A percentile compares a stretch with the other conserved stretches of the same genome.
Evolutionary conservation across 768 basidiomycete genomes (phyloP).

Genomic region (Podaxis rugospora): DNA sequence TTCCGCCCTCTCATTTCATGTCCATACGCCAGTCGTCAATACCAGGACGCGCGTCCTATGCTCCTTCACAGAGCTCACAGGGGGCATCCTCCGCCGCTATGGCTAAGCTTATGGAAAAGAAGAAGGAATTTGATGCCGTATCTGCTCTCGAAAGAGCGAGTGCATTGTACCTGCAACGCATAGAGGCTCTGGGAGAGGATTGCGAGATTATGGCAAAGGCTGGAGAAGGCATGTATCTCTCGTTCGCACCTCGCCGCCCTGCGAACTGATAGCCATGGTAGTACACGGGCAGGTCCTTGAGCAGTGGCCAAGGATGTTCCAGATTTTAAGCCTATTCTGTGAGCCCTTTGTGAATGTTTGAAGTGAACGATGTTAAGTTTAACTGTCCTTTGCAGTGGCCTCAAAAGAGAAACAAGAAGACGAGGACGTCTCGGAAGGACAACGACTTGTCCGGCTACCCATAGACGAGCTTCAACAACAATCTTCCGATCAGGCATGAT

Average conservation of each 20-base stretch:
- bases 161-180: conserved; percentile 57
- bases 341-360: not conserved
- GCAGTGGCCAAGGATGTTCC: conserved; percentile 84
- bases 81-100: conserved; percentile 42
- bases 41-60: conserved; percentile 47
- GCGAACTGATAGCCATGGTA: conserved; percentile 19
- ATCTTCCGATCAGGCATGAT: conserved; percentile 17
- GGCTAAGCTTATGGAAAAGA: conserved; percentile 67
- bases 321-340: conserved; percentile 69
- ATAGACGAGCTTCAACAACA: conserved; percentile 56
- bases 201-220: conserved; percentile 77
- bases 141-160: conserved; percentile 66
- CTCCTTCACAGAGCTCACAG: conserved; percentile 30
- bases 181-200: conserved; percentile 66
- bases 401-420: conserved; percentile 34
- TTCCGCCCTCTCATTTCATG: not conserved
- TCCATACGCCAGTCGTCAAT: conserved; percentile 56
- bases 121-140: conserved; percentile 77
- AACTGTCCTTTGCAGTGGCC: conserved; percentile 35
- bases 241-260: not conserved
- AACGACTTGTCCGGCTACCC: conserved; percentile 70
- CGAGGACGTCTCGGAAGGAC: conserved; percentile 32
- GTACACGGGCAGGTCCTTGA: conserved; percentile 75
- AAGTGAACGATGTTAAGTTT: not conserved
- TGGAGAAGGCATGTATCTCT: conserved; percentile 48